Base-by-base conservation (phyloP, 1,284 basidiomycete genomes). In the Stygiomarasmius scandens region DNA sequence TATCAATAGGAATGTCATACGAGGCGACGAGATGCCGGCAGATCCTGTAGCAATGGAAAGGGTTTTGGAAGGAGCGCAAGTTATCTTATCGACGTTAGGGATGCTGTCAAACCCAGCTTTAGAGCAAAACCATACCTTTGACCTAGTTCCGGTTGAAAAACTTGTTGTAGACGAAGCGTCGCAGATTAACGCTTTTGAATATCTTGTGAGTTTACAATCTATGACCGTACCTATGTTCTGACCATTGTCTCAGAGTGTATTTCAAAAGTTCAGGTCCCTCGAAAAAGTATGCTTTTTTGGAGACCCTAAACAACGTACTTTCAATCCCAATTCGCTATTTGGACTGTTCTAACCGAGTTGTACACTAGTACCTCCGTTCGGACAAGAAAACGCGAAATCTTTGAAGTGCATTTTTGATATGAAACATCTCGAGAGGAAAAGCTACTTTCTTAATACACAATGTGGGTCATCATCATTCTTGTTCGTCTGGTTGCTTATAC, bases 121-220 rank as follows among this genome's bases (percentile, higher is more conserved):
- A 38, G 61, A 69, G 2, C 52, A 62, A 1, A 64, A 66, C 25
- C 67, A 73, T 0, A 56, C 75, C 3, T 76, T 74, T 61, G 52
- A 64, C 1, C 52, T 74, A 6, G 64, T 79, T 2, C 78, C 77
- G 1, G 61, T 79, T n/a, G 66, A 69, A 24, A 65, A 68, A n/a
- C 68, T 81, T 0, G 69, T 82, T 22, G 66, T 81, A 19, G 79
- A 81, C 55, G 80, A 82, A 62, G 79, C 78, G 0, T 79, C 77
- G 0, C 80, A 81, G 54, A 81, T 82, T n/a, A 72, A 75, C 24
- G 62, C 72, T 2, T 74, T 73, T 32, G 77, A 80, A 38, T 82
- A 74, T 57, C 61, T 80, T 69, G 78, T 77, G 24, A 32, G 69
- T 60, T 9, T 49, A 14, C 19, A 19, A 19, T 41, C n/a, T 41